Conservation (phyloP, 1,284 basidiomycete species). For the Phylloporus sp. region DNA sequence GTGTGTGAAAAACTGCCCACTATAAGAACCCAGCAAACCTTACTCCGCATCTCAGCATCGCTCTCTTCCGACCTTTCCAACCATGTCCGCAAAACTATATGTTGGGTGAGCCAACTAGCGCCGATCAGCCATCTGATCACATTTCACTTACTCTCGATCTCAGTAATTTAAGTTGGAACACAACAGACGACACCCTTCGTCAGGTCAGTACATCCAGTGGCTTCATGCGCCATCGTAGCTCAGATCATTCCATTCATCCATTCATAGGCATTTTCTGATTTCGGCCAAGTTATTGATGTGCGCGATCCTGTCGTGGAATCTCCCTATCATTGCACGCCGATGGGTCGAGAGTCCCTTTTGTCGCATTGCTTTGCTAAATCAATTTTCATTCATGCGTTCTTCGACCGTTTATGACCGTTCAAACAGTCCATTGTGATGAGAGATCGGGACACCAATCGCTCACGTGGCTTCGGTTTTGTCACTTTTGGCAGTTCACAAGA, state of each 20-base stretch:
- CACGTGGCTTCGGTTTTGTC: constrained; percentile 96
- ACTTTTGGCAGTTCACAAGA: constrained; percentile 68
- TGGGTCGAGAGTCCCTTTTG: constrained; percentile 40
- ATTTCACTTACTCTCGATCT: constrained; percentile 26
- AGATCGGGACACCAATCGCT: constrained; percentile 95
- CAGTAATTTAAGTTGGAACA: constrained; percentile 90
- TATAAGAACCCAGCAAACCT: constrained; percentile 43
- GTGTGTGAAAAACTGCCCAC: constrained; percentile 43
- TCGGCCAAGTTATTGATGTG: constrained; percentile 77
- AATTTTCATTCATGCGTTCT: constrained; percentile 35
- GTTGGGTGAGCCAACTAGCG: constrained; percentile 73
- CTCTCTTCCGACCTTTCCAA: constrained; percentile 28
- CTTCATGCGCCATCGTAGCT: constrained; percentile 39
- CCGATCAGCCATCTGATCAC: constrained; percentile 33
- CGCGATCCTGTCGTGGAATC: constrained; percentile 56
- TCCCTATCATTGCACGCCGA: constrained; percentile 45
- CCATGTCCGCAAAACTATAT: constrained; percentile 82
- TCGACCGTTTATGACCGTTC: constrained; percentile 19
- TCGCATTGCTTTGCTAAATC: constrained; percentile 43
- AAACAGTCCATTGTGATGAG: constrained; percentile 92
- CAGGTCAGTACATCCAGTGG: constrained; percentile 66
- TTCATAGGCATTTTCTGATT: constrained; percentile 70
- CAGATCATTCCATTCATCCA: constrained; percentile 14
- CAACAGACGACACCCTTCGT: constrained; percentile 85
- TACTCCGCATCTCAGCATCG: constrained; percentile 19